Conservation (phyloP, 2,329 filamentous ascomycete genomes). For the Neonectria faginata region DNA sequence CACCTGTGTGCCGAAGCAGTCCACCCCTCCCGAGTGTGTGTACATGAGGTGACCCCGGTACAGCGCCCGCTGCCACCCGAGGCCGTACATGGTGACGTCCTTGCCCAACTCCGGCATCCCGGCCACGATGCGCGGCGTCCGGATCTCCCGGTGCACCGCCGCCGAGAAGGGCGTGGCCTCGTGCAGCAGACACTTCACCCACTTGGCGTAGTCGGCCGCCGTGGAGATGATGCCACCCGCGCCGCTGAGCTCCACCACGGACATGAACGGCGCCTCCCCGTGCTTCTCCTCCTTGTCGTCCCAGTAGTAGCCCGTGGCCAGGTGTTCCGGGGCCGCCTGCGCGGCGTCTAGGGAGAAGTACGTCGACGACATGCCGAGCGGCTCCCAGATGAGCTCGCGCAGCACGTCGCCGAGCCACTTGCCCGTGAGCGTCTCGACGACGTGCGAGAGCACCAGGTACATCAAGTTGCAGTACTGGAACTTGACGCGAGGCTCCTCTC, state of each 20-base stretch:
- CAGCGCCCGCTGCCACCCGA: slow-evolving; percentile 47
- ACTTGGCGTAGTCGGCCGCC: slow-evolving; percentile 63
- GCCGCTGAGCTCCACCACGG: slow-evolving; percentile 50
- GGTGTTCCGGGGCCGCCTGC: slow-evolving; percentile 35
- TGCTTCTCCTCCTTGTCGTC: slow-evolving; percentile 43
- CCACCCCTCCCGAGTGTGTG: slow-evolving; percentile 47
- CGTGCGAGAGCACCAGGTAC: slow-evolving; percentile 58
- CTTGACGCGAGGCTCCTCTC: slow-evolving; percentile 55
- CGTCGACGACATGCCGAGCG: slow-evolving; percentile 60
- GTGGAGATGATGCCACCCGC: slow-evolving; percentile 59
- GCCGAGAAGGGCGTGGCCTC: slow-evolving; percentile 40
- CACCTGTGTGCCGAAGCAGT: slow-evolving; percentile 45
- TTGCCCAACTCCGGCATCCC: slow-evolving; percentile 13
- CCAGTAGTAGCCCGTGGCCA: slow-evolving; percentile 59
- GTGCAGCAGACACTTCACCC: slow-evolving; percentile 61
- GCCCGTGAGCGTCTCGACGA: slow-evolving; percentile 58
- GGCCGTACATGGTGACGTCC: slow-evolving; percentile 44
- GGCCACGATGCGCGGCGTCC: slow-evolving; percentile 49
- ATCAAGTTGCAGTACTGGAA: slow-evolving; percentile 65
- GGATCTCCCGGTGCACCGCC: slow-evolving; percentile 46
- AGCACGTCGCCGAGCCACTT: slow-evolving; percentile 55
- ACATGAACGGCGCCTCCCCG: slow-evolving; percentile 42
- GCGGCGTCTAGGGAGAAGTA: slow-evolving; percentile 49
- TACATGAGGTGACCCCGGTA: slow-evolving; percentile 46
- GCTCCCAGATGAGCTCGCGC: slow-evolving; percentile 55